These are phyloP conservation scores for Vitis riparia DNA, from an alignment of 164 flowering plant genomes.

Conservation along the genomic window DNA sequence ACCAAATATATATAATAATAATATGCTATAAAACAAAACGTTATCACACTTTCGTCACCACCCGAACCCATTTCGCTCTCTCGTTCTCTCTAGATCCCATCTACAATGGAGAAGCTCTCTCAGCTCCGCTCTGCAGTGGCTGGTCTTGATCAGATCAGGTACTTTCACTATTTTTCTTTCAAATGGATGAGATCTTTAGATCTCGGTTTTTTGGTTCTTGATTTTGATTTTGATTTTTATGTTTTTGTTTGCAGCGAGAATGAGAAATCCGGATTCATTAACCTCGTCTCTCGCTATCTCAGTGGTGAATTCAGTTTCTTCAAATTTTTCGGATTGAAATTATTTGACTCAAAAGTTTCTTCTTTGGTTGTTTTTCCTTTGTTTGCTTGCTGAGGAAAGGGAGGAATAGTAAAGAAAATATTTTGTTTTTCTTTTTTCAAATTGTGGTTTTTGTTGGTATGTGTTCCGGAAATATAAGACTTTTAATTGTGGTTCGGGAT, in stretches of 20 bases:
- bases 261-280: slow-evolving; percentile 93
- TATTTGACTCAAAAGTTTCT: background rate
- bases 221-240: slow-evolving; percentile 11
- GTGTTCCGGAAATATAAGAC: no score
- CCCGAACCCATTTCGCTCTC: background rate
- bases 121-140: slow-evolving; percentile 64
- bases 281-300: slow-evolving; percentile 87
- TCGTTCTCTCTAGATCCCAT: slow-evolving; percentile 38
- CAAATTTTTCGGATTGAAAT: background rate
- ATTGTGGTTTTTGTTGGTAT: no score
- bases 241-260: slow-evolving; percentile 59
- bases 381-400: background rate
- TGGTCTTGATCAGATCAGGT: slow-evolving; percentile 84
- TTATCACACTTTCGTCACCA: background rate
- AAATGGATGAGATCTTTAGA: background rate
- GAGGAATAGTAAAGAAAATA: background rate
- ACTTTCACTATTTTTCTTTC: background rate
- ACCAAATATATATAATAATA: no score
- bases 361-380: background rate
- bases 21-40: no score
- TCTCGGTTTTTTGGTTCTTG: background rate
- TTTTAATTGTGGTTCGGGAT: no score
- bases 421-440: no score
- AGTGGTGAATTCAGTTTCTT: slow-evolving; percentile 43
- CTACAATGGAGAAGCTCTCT: slow-evolving; percentile 51